Evolutionary conservation across 768 basidiomycete species (phyloP).

Genomic region (Russula compacta): DNA sequence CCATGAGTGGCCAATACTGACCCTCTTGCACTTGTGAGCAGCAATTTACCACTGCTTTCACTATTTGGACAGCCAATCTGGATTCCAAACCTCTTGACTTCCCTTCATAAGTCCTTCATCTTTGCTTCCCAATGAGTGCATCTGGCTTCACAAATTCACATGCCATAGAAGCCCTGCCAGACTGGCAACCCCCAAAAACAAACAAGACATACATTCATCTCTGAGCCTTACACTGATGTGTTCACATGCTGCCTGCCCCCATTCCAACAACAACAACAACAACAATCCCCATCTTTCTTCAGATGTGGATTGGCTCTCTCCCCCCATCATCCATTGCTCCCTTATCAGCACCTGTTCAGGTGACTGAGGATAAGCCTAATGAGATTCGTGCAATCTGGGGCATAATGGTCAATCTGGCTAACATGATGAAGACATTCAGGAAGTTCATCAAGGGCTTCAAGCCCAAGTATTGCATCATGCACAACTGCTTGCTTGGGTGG

Average conservation of each 20-base stretch:
- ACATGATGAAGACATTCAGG: constrained; percentile 85
- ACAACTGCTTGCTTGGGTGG: constrained; percentile 57
- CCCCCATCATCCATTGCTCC: constrained; percentile 46
- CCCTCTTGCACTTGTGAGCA: not conserved
- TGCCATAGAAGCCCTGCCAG: constrained; percentile 40
- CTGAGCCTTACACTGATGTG: constrained; percentile 43
- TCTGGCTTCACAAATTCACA: not conserved
- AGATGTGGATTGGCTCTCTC: constrained; percentile 49
- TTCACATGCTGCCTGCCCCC: constrained; percentile 33
- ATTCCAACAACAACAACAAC: constrained; percentile 27
- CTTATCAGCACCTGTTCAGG: constrained; percentile 52
- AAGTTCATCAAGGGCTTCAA: constrained; percentile 91
- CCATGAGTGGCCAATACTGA: not conserved
- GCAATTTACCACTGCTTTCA: constrained; percentile 5
- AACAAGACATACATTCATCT: constrained; percentile 86
- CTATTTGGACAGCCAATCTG: constrained; percentile 17
- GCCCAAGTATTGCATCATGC: constrained; percentile 69
- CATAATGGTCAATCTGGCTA: constrained; percentile 85
- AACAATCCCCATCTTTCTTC: constrained; percentile 48
- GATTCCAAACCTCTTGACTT: constrained; percentile 61
- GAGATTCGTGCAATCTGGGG: constrained; percentile 96
- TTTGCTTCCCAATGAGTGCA: not conserved
- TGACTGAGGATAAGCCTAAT: constrained; percentile 68
- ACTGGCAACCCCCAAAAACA: constrained; percentile 56
- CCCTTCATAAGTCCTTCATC: constrained; percentile 42